phyloP scores from a whole-genome alignment of 2,329 filamentous ascomycete species.

The Cladosporium sp. region DNA sequence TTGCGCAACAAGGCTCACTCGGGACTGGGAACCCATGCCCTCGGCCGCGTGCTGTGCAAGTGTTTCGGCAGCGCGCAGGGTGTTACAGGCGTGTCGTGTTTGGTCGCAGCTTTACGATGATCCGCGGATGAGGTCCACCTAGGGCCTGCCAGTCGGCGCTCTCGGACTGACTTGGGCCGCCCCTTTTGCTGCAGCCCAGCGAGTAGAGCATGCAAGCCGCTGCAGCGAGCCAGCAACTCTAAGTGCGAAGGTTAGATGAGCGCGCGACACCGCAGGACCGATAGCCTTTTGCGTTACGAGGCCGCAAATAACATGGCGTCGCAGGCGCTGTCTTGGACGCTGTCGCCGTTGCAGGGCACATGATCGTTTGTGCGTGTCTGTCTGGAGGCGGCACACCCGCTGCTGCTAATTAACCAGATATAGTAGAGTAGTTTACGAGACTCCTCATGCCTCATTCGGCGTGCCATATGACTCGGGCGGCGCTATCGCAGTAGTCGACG shows the following conservation, averaged over 20 bases:
- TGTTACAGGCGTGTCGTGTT: background rate
- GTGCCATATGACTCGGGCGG: background rate
- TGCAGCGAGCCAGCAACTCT: background rate
- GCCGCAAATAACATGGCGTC: background rate
- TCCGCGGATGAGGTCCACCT: conserved; percentile 4
- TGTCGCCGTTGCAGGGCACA: background rate
- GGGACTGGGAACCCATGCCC: background rate
- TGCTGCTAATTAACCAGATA: too few species aligned
- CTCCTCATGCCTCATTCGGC: too few species aligned
- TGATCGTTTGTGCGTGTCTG: background rate
- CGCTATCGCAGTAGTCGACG: background rate
- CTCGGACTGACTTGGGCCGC: background rate
- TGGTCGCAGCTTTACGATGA: conserved; percentile 7
- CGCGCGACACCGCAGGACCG: background rate
- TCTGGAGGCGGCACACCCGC: background rate
- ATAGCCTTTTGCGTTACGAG: background rate
- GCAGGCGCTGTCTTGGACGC: background rate
- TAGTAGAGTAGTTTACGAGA: too few species aligned
- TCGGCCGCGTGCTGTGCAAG: background rate
- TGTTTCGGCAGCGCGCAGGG: conserved; percentile 3
- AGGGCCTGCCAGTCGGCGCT: conserved; percentile 3
- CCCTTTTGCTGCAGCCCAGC: conserved; percentile 5
- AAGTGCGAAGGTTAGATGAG: background rate
- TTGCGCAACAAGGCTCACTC: background rate
- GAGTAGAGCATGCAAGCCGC: background rate